phyloP scores from a whole-genome alignment of 2,329 filamentous ascomycete genomes.

The Aspergillus sergii region DNA sequence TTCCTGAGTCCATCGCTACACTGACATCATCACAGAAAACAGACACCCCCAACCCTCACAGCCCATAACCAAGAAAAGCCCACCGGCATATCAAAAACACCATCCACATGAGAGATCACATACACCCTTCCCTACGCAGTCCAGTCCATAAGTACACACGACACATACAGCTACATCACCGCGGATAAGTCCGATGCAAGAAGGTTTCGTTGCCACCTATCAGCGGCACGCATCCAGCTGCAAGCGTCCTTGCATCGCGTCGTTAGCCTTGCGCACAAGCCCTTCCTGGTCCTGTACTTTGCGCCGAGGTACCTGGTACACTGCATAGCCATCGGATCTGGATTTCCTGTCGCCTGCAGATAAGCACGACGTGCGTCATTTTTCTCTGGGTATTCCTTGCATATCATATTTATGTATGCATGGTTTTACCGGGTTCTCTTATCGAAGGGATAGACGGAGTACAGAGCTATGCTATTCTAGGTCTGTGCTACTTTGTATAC shows the following conservation, averaged over 20 bases:
- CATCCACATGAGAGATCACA: background rate
- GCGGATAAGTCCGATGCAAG: slow-evolving; percentile 2
- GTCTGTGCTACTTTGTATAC: too few species aligned
- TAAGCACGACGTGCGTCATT: background rate
- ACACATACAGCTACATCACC: background rate
- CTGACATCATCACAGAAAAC: background rate
- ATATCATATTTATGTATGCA: background rate
- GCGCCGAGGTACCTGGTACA: background rate
- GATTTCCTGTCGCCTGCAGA: background rate
- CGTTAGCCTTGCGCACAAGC: slow-evolving; percentile 1
- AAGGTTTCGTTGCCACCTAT: slow-evolving; percentile 1
- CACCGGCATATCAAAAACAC: background rate
- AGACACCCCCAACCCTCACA: background rate
- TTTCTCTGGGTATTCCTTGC: background rate
- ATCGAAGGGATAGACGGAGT: background rate
- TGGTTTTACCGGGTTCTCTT: background rate
- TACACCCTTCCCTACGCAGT: too few species aligned
- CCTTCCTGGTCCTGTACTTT: background rate
- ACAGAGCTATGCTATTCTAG: too few species aligned
- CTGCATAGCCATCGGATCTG: background rate
- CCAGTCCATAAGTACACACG: background rate
- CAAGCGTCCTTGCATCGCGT: slow-evolving; percentile 9
- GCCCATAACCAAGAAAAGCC: background rate
- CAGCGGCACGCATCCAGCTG: background rate
- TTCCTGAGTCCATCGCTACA: background rate